Evolutionary conservation across 768 basidiomycete genomes (phyloP).

Genomic region (Suillus variegatus): DNA sequence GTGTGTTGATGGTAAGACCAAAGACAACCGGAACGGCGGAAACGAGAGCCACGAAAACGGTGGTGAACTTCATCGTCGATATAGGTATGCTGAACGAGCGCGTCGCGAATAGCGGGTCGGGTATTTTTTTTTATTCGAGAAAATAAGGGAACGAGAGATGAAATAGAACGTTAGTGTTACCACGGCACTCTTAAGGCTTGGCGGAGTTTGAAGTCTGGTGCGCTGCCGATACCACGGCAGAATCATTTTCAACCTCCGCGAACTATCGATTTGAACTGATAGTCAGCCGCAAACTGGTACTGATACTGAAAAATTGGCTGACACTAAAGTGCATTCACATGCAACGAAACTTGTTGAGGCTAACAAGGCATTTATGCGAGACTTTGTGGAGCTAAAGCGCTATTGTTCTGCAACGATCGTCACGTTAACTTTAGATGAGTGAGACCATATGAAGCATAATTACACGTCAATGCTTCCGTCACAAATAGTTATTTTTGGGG

Average conservation of each 20-base stretch:
- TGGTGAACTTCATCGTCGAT: slow-evolving; percentile 39
- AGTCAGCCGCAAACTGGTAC: neutral
- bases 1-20: slow-evolving; percentile 64
- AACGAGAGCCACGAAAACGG: slow-evolving; percentile 31
- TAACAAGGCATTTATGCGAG: neutral
- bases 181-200: slow-evolving; percentile 1
- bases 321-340: neutral
- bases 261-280: neutral
- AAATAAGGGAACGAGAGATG: slow-evolving; percentile 8
- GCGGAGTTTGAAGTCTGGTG: slow-evolving; percentile 29
- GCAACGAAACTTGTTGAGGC: neutral
- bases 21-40: slow-evolving; percentile 36
- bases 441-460: neutral
- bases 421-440: neutral
- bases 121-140: slow-evolving; percentile 1
- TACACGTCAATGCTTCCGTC: neutral
- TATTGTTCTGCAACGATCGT: neutral
- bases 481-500: slow-evolving; percentile 1
- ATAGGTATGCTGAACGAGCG: slow-evolving; percentile 16
- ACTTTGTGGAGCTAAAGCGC: neutral
- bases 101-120: slow-evolving; percentile 15
- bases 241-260: neutral
- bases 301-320: neutral
- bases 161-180: neutral
- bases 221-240: neutral